phyloP scores from a whole-genome alignment of 2,329 filamentous ascomycete species.

The Penicillium sp. region DNA sequence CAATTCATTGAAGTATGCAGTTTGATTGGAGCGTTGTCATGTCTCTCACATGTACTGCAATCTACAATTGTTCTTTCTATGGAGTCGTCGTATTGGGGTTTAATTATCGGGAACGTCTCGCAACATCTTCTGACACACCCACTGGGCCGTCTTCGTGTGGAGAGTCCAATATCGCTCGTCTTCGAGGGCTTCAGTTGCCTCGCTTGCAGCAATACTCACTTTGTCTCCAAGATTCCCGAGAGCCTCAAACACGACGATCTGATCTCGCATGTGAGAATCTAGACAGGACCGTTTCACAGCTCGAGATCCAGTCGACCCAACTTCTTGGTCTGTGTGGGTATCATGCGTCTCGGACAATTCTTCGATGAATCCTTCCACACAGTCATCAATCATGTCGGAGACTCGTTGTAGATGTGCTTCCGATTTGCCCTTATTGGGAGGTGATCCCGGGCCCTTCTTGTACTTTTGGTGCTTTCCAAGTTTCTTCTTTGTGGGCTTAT shows the following conservation, averaged over 20 bases:
- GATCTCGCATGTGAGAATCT: slow-evolving; percentile 63
- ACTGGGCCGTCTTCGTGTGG: slow-evolving; percentile 52
- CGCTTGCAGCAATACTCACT: slow-evolving; percentile 25
- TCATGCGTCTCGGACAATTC: slow-evolving; percentile 48
- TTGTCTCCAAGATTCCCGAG: slow-evolving; percentile 49
- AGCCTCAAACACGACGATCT: slow-evolving; percentile 65
- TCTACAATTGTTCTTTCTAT: not conserved
- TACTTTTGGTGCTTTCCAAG: slow-evolving; percentile 14
- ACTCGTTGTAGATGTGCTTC: slow-evolving; percentile 31
- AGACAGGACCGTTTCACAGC: slow-evolving; percentile 51
- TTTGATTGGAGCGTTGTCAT: not conserved
- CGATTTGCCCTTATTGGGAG: slow-evolving; percentile 2
- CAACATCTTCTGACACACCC: slow-evolving; percentile 52
- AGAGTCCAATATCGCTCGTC: slow-evolving; percentile 45
- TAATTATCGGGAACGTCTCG: not conserved
- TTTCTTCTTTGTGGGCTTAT: slow-evolving; percentile 10
- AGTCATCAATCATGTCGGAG: slow-evolving; percentile 49
- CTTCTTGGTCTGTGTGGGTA: not conserved
- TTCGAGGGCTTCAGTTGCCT: slow-evolving; percentile 22
- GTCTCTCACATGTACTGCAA: not conserved
- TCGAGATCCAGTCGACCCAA: no score
- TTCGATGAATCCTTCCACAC: slow-evolving; percentile 51
- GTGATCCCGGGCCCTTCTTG: slow-evolving; percentile 10
- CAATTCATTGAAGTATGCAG: not conserved
- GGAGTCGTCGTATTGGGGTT: not conserved